Base-by-base conservation (phyloP, 1,284 basidiomycete species). In the Agroathelia rolfsii region DNA sequence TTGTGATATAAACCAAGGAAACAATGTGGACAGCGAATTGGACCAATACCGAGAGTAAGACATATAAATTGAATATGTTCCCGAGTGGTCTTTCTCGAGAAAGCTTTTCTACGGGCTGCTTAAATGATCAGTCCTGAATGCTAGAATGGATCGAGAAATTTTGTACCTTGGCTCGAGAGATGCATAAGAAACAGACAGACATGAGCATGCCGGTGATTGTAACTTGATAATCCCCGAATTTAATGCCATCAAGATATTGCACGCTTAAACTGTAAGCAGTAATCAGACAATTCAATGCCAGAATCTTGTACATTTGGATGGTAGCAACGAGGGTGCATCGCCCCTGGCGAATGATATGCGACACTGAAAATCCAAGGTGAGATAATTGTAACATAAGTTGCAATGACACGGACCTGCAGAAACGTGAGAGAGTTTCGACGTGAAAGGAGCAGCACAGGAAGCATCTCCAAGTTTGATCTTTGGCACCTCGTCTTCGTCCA, bases 221-320 rank as follows among this genome's bases (percentile, higher is more conserved):
- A 12, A 90, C 80, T 51, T 94, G 87, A 53, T 96, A 96, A 55
- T 96, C 92, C 16, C 93, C 93, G 56, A 90, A 95, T 59, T 96
- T 96, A 70, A 96, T 94, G 16, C 92, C 93, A 44, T 96, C 90
- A 11, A 96, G 67, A 52, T 96, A 95, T 56, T 94, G 90, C 15
- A 96, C 93, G 47, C 85, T 90, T 41, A 96, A 64, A 55, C 85
- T 90, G 62, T 93, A 96, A 19, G 92, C 92, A 3, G 90, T 94
- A 54, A 96, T 96, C 24, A 96, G 66, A 53, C 92, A 95, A 56
- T 96, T 96, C 40, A 95, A 64, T 2, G 92, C 92, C 23, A 96
- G 67, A 45, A 96, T 96, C 66, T 95, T 95, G 77, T 95, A 96
- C 92, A 96, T 96, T 61, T 96, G 93, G 37, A 93, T 85, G 2